A percentile compares a stretch with the other conserved stretches of the same genome.
Conservation (phyloP, 345 rosid genomes). For the Physaria fendleri region DNA sequence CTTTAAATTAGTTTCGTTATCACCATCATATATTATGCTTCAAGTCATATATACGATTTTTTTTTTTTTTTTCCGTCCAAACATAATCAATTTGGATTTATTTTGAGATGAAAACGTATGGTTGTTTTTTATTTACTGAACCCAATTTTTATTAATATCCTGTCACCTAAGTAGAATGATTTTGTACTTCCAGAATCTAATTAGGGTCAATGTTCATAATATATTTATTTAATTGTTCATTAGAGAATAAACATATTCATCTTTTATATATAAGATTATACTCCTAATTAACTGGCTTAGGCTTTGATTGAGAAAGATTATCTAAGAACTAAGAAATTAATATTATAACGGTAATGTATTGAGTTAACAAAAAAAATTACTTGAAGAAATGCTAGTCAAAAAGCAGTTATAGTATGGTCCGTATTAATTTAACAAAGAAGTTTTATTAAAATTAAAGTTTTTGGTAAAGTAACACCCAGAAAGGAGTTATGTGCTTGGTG, state of each 20-base stretch:
- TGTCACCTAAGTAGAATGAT: not conserved
- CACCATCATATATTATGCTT: constrained; percentile 23
- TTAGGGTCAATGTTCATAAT: not conserved
- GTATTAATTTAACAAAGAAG: not conserved
- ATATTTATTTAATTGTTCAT: not conserved
- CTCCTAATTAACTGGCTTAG: no score
- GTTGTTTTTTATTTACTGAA: not conserved
- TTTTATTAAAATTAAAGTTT: not conserved
- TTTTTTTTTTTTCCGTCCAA: no score
- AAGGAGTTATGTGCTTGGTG: constrained; percentile 3
- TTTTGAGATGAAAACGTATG: not conserved
- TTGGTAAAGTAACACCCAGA: constrained; percentile 3
- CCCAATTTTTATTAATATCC: not conserved
- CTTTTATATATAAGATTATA: no score
- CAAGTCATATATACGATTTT: constrained; percentile 6
- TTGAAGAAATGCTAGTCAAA: no score
- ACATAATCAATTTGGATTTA: not conserved
- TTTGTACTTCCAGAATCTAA: not conserved
- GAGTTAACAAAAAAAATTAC: no score
- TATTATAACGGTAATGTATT: no score
- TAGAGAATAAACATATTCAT: constrained; percentile 1
- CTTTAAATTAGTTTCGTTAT: constrained; percentile 19
- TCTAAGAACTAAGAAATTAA: no score
- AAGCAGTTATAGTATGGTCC: not conserved
- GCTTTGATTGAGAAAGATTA: no score